Percentiles rank a stretch among this genome's conserved stretches.
phyloP scores from a whole-genome alignment of 805 yeast species.

The Starmerella kuoi region DNA sequence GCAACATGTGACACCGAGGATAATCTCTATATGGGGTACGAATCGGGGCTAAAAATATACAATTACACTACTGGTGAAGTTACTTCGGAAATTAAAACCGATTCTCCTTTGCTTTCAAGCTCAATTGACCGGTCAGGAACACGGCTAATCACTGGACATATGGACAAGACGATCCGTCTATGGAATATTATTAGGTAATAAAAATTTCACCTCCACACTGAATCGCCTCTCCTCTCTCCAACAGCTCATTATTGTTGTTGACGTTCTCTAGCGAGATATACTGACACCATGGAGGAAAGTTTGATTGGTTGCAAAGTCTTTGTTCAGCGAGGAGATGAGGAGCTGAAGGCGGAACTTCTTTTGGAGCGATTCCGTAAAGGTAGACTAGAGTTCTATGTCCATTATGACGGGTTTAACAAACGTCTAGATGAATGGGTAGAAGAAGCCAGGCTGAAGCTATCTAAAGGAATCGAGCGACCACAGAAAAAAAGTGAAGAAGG shows the following conservation, averaged over 20 bases:
- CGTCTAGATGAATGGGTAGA: conserved; percentile 93
- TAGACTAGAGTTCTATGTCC: conserved; percentile 75
- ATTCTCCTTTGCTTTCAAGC: conserved; percentile 51
- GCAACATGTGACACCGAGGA: conserved; percentile 30
- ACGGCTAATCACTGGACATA: conserved; percentile 73
- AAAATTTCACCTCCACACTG: not conserved
- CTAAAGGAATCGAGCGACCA: conserved; percentile 56
- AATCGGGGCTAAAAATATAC: conserved; percentile 63
- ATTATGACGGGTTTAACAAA: conserved; percentile 87
- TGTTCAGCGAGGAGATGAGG: conserved; percentile 69
- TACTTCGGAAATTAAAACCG: conserved; percentile 48
- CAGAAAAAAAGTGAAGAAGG: conserved; percentile 43
- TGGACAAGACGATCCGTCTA: conserved; percentile 63
- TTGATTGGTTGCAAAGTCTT: conserved; percentile 68
- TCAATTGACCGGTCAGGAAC: conserved; percentile 69
- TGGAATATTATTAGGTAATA: conserved; percentile 31
- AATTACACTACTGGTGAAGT: conserved; percentile 60
- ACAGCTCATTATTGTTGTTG: not conserved
- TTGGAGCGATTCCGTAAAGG: conserved; percentile 66
- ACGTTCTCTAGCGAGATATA: not conserved
- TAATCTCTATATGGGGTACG: conserved; percentile 69
- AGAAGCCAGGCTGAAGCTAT: conserved; percentile 56
- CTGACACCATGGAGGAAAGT: conserved; percentile 7
- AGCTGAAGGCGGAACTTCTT: conserved; percentile 72
- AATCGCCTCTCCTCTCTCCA: not conserved